Evolutionary conservation across 2,329 filamentous ascomycete genomes (phyloP), one percentile per base, ranked within the genome.

Genomic region (Phyllosticta citribraziliensis): DNA sequence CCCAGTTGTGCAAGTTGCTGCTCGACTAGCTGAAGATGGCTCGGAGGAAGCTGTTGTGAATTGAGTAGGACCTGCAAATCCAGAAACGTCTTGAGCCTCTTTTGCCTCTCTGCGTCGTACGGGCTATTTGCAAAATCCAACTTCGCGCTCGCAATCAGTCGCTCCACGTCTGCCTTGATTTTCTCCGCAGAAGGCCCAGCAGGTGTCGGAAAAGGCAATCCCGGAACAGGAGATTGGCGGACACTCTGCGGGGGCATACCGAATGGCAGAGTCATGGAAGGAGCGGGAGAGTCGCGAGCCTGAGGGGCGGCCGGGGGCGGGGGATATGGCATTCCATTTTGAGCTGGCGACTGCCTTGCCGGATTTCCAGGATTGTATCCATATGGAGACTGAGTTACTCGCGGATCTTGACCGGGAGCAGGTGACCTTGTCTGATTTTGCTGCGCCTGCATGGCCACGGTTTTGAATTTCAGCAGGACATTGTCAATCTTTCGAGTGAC

Each of bases 401-500:
- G 25, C 10, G 55, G 55, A 55, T 62, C 56, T 52, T 30, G 50
- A 8, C 60, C 60, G 30, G 60, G 60, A 17, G 27, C 56, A 12
- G 60, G 51, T 24, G 51, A 40, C 19, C 56, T 54, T 55, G 79
- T 75, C 65, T 82, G 79, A 65, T 80, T 77, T 66, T 85, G 82
- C 64, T 84, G 79, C 40, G 78, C 78, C 65, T 87, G 84, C 63
- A 87, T 76, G 35, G 83, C 82, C 24, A 81, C 79, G 53, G 82
- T 84, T 64, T 82, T 81, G 58, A 89, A 91, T 74, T 94, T 96
- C 73, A 94, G 90, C 63, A 99, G 80, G 57, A 93, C 92, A 74
- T 91, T 96, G 74, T 99, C 94, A 67, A 99, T 97, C 52, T 90
- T 89, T 58, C 88, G 84, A 52, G 93, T 95, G 62, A 92, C 84